Conservation (phyloP, 2,329 filamentous ascomycete species). For the Fusarium torreyae region DNA sequence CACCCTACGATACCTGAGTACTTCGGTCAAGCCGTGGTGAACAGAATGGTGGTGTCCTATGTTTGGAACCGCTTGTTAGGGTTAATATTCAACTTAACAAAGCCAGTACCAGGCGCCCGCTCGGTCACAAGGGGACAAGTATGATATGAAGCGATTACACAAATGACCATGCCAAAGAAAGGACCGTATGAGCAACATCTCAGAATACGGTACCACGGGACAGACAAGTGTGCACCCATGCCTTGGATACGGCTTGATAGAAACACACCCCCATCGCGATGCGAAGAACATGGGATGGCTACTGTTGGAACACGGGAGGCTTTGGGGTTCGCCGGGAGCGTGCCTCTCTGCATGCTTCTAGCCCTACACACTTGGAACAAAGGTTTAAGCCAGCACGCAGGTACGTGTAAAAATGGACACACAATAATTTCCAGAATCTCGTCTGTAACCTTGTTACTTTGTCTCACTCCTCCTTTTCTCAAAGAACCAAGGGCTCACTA, state of each 20-base stretch:
- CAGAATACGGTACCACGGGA: constrained; percentile 46
- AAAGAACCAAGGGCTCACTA: constrained; percentile 34
- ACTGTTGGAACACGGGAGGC: constrained; percentile 41
- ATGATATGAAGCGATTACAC: constrained; percentile 33
- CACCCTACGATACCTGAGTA: constrained; percentile 14
- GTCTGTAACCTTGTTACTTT: constrained; percentile 29
- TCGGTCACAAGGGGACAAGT: constrained; percentile 29
- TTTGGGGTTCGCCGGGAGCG: constrained; percentile 39
- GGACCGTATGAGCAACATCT: constrained; percentile 39
- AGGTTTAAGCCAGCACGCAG: constrained; percentile 34
- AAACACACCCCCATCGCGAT: constrained; percentile 42
- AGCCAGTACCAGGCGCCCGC: constrained; percentile 10
- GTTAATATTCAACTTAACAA: constrained; percentile 27
- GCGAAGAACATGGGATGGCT: constrained; percentile 28
- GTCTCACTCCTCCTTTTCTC: constrained; percentile 43
- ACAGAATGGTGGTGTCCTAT: constrained; percentile 23
- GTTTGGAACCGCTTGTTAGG: constrained; percentile 41
- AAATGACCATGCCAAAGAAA: constrained; percentile 33
- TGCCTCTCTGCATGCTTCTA: constrained; percentile 39
- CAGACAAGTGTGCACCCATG: constrained; percentile 31
- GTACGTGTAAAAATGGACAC: constrained; percentile 41
- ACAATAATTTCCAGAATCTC: constrained; percentile 38
- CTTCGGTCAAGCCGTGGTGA: constrained; percentile 32
- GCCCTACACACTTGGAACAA: constrained; percentile 37
- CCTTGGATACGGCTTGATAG: constrained; percentile 37